These are phyloP conservation scores for Immersiella caudata DNA, from an alignment of 495 filamentous ascomycete species.

Conservation along the genomic window DNA sequence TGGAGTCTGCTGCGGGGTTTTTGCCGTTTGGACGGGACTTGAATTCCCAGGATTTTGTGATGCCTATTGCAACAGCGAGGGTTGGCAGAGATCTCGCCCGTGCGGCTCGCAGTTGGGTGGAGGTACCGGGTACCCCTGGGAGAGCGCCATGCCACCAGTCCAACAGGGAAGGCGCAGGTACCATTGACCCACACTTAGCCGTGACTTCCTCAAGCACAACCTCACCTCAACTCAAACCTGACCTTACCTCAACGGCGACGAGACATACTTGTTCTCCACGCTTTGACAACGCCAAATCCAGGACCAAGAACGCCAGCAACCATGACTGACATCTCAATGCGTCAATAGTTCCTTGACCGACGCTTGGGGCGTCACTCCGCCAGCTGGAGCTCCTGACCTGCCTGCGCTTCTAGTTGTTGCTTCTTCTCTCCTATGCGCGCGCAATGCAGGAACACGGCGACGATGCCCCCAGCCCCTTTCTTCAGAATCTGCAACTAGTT, in stretches of 20 bases:
- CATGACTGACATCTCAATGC: background rate
- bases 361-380: background rate
- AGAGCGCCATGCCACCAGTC: background rate
- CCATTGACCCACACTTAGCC: background rate
- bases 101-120: constrained; percentile 8
- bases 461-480: background rate
- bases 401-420: background rate
- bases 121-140: constrained; percentile 11
- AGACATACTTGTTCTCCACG: background rate
- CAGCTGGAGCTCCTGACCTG: background rate
- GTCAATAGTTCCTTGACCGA: background rate
- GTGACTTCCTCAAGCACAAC: background rate
- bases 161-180: background rate
- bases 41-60: constrained; percentile 11
- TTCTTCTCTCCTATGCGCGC: constrained; percentile 6
- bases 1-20: constrained; percentile 21
- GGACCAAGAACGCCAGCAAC: background rate
- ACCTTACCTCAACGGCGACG: background rate
- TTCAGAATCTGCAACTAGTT: background rate
- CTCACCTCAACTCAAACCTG: background rate
- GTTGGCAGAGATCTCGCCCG: constrained; percentile 7
- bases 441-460: constrained; percentile 9
- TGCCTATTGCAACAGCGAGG: background rate
- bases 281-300: background rate
- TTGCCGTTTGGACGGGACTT: constrained; percentile 6